Evolutionary conservation across 441 rosid species (phyloP).

Genomic region (Brassica balearica): DNA sequence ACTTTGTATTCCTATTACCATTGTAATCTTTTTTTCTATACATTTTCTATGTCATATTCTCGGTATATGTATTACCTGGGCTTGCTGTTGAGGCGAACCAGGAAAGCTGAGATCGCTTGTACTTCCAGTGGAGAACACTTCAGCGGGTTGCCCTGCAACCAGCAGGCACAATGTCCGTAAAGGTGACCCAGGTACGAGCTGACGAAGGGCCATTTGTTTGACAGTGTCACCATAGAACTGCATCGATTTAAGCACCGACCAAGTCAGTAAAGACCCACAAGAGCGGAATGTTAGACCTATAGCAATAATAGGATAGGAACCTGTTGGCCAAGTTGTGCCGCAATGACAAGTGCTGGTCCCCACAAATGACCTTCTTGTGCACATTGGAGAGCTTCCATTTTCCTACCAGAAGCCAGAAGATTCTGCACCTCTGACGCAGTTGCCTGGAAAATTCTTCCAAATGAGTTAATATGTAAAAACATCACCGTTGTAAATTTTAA

Average conservation of each 20-base stretch:
- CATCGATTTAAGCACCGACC: conserved; percentile 37
- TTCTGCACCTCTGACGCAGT: conserved; percentile 91
- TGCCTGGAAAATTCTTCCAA: conserved; percentile 58
- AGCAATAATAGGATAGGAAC: conserved; percentile 50
- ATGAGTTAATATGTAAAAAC: conserved; percentile 37
- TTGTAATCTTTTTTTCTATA: background rate
- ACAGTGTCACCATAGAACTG: conserved; percentile 93
- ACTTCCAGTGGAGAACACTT: conserved; percentile 71
- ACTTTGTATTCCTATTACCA: background rate
- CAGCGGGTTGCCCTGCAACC: conserved; percentile 97
- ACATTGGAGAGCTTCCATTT: conserved; percentile 76
- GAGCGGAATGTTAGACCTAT: conserved; percentile 4
- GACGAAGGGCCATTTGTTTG: conserved; percentile 95
- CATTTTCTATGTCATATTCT: background rate
- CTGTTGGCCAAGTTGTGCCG: conserved; percentile 96
- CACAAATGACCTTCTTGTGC: conserved; percentile 96
- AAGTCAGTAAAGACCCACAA: conserved; percentile 28
- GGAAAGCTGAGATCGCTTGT: conserved; percentile 47
- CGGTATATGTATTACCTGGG: conserved; percentile 57
- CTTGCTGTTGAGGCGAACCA: conserved; percentile 59
- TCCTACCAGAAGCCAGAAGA: conserved; percentile 94
- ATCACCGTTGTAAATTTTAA: conserved; percentile 1
- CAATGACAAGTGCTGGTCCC: conserved; percentile 99
- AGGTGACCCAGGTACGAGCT: conserved; percentile 94
- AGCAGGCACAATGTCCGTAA: conserved; percentile 94